Conservation (phyloP, 306 rosid genomes). For the Abrus pulchellus region DNA sequence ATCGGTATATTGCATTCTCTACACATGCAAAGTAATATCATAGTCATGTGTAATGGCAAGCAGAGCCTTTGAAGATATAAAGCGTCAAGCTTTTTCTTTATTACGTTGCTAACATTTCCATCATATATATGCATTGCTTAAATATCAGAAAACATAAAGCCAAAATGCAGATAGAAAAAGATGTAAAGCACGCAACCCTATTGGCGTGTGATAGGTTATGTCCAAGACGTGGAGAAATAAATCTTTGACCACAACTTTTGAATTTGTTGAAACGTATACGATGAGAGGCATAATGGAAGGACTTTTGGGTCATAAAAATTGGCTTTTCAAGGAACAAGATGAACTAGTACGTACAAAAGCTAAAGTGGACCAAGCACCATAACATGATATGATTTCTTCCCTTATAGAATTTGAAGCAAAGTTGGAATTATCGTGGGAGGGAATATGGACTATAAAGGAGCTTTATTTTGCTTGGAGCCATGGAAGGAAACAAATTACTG, state of each 20-base stretch:
- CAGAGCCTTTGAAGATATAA: neutral
- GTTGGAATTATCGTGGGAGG: slow-evolving; percentile 37
- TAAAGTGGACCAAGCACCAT: slow-evolving; percentile 20
- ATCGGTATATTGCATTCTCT: no score
- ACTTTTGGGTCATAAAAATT: slow-evolving; percentile 38
- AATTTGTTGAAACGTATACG: slow-evolving; percentile 27
- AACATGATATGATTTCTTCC: neutral
- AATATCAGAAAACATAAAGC: neutral
- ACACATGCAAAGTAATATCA: neutral
- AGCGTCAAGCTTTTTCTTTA: slow-evolving; percentile 1
- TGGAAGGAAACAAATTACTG: slow-evolving; percentile 52
- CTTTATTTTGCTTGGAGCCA: slow-evolving; percentile 50
- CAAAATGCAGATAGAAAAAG: neutral
- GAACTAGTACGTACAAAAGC: slow-evolving; percentile 30
- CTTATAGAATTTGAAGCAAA: slow-evolving; percentile 1
- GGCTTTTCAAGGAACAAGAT: slow-evolving; percentile 38
- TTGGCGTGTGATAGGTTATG: slow-evolving; percentile 18
- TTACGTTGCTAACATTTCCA: neutral
- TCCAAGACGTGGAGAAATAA: slow-evolving; percentile 36
- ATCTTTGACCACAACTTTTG: slow-evolving; percentile 61
- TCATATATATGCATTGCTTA: no score
- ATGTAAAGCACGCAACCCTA: slow-evolving; percentile 20
- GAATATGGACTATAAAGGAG: slow-evolving; percentile 42
- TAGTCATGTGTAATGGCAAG: neutral
- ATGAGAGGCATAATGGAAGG: slow-evolving; percentile 8